Base-by-base conservation (phyloP, 495 filamentous ascomycete species). In the Thermothielavioides terrestris region DNA sequence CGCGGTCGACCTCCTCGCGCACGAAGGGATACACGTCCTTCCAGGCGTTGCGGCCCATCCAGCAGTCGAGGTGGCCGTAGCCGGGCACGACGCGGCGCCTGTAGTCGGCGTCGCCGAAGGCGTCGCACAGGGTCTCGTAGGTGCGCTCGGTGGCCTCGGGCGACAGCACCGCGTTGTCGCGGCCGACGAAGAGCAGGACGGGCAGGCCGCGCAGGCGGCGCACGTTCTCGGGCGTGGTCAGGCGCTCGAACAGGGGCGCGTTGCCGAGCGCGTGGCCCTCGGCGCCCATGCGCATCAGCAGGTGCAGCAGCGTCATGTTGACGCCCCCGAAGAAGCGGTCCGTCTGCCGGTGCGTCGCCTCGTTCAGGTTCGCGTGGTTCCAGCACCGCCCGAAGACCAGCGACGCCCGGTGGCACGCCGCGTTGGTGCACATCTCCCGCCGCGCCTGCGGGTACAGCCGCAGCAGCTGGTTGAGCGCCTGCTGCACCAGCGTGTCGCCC, bases 1-100 rank as follows among this genome's bases (percentile, higher is more conserved):
- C 73, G 26, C 75, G 61, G 41, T 77, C 72, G 3, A 80, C 66
- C 61, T 81, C 77, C 50, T 73, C 71, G 48, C 71, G 53, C 4
- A 84, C 73, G 46, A 76, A 71, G 23, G 79, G 80, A 56, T 75
- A 85, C 10, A 85, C 75, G 60, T 84, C 82, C 58, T 69, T 77
- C 64, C 70, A 79, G 9, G 79, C 79, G 37, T 74, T 68, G 32
- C 75, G 70, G 1, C 82, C 81, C 73, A 85, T 80, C 77, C 81
- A 84, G 42, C 71, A 72, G 64, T 85, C 82, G 44, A 85, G 59
- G 58, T 85, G 82, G 21, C 83, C 83, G 49, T 83, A 81, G n/a
- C 77, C 76, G 7, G 77, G 72, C 7, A 82, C 72, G 6, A 82
- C 70, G 18, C 68, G 56, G 15, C 80, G 64, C 32, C 66, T 67